A percentile compares a stretch with the other conserved stretches of the same genome.
Conservation (phyloP, 306 rosid species). For the Medicago ruthenica region DNA sequence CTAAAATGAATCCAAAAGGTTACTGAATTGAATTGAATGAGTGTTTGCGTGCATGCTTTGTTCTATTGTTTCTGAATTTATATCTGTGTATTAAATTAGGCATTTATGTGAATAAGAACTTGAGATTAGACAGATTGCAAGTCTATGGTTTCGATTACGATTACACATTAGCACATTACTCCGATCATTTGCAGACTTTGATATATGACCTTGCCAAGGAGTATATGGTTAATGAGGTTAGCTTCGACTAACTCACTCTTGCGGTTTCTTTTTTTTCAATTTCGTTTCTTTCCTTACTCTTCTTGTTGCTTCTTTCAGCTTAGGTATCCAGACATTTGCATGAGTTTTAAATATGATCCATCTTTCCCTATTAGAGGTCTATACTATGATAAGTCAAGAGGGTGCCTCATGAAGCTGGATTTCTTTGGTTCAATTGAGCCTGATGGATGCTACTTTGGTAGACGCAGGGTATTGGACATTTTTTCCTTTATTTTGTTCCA, state of each 20-base stretch:
- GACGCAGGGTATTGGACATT: slow-evolving; percentile 69
- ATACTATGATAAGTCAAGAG: slow-evolving; percentile 81
- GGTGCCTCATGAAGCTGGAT: slow-evolving; percentile 90
- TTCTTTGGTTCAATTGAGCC: slow-evolving; percentile 93
- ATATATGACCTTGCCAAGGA: slow-evolving; percentile 93
- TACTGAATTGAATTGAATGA: neutral
- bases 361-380: slow-evolving; percentile 93
- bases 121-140: slow-evolving; percentile 78
- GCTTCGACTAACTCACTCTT: slow-evolving; percentile 23
- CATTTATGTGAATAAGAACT: slow-evolving; percentile 84
- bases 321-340: slow-evolving; percentile 82
- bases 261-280: slow-evolving; percentile 30
- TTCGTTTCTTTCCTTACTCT: slow-evolving; percentile 34
- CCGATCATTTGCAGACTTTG: slow-evolving; percentile 78
- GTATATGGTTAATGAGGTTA: slow-evolving; percentile 86
- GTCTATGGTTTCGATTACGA: slow-evolving; percentile 97
- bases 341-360: slow-evolving; percentile 75
- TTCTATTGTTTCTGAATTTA: slow-evolving; percentile 33
- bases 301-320: slow-evolving; percentile 63
- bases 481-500: slow-evolving; percentile 22
- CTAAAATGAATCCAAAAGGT: slow-evolving; percentile 92
- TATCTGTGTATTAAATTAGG: slow-evolving; percentile 52
- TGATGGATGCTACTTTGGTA: slow-evolving; percentile 88
- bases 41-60: neutral
- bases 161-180: slow-evolving; percentile 95